These are phyloP conservation scores for Fraxinus velutina DNA, from an alignment of 305 asterid genomes.

Conservation along the genomic window DNA sequence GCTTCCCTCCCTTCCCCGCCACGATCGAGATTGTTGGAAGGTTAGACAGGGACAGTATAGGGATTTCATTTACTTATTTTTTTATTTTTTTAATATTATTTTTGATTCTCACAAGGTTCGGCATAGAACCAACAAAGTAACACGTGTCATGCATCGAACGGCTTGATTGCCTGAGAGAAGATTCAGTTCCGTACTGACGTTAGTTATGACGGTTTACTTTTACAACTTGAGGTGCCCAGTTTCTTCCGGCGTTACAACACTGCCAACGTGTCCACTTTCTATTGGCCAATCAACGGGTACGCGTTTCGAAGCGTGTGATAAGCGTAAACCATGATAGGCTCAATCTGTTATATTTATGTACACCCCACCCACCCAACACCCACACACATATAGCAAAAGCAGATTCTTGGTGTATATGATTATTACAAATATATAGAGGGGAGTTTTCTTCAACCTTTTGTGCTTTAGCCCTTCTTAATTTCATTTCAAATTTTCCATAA, in stretches of 20 bases:
- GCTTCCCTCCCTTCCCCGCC: neutral
- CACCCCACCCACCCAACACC: neutral
- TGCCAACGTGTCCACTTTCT: neutral
- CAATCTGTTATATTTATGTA: neutral
- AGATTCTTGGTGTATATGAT: conserved; percentile 11
- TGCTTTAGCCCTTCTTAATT: neutral
- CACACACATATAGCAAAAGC: neutral
- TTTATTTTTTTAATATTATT: neutral
- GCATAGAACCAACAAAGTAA: neutral
- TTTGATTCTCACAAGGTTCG: neutral
- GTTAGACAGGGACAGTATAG: neutral
- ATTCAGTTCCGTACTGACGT: conserved; percentile 2
- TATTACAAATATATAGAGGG: neutral
- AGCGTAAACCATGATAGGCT: neutral
- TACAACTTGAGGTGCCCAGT: neutral
- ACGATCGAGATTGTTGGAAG: neutral
- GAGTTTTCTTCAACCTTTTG: neutral
- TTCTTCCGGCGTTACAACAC: neutral
- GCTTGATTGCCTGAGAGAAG: neutral
- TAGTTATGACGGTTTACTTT: neutral
- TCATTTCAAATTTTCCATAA: neutral
- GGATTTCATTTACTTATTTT: neutral
- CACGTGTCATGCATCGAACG: neutral
- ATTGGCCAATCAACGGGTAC: neutral
- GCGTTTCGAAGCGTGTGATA: conserved; percentile 4